Evolutionary conservation across 805 yeast species (phyloP).

Genomic region (Nakazawaea ishiwadae): DNA sequence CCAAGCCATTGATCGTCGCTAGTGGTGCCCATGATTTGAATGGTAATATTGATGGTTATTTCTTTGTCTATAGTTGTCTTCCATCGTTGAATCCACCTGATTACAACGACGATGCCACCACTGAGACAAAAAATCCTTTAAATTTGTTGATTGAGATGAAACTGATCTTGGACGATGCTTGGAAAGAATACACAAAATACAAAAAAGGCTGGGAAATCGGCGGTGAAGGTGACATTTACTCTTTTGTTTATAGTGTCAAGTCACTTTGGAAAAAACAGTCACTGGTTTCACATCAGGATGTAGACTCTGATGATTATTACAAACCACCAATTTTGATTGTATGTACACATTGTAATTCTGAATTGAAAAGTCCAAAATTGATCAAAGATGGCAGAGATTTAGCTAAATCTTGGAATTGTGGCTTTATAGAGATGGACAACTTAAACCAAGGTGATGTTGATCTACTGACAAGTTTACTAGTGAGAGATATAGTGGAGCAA

Average conservation of each 20-base stretch:
- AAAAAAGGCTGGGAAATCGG: slow-evolving; percentile 56
- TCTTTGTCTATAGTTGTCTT: slow-evolving; percentile 63
- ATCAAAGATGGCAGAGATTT: slow-evolving; percentile 53
- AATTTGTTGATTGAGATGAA: slow-evolving; percentile 42
- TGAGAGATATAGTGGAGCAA: slow-evolving; percentile 53
- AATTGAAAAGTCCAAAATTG: slow-evolving; percentile 54
- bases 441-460: slow-evolving; percentile 48
- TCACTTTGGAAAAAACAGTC: slow-evolving; percentile 47
- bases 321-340: slow-evolving; percentile 63
- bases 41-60: slow-evolving; percentile 72
- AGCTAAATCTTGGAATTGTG: slow-evolving; percentile 59
- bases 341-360: slow-evolving; percentile 58
- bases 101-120: slow-evolving; percentile 31
- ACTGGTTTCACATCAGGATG: neutral
- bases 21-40: slow-evolving; percentile 77
- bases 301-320: slow-evolving; percentile 2
- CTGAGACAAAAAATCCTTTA: slow-evolving; percentile 21
- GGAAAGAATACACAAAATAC: slow-evolving; percentile 62
- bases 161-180: slow-evolving; percentile 61
- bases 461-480: slow-evolving; percentile 48
- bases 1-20: slow-evolving; percentile 67
- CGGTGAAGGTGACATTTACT: slow-evolving; percentile 62
- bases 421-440: slow-evolving; percentile 61
- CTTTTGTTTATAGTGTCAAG: slow-evolving; percentile 52
- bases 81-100: slow-evolving; percentile 61